Conservation (phyloP, 441 rosid genomes). For the Arabidopsis hybrid region DNA sequence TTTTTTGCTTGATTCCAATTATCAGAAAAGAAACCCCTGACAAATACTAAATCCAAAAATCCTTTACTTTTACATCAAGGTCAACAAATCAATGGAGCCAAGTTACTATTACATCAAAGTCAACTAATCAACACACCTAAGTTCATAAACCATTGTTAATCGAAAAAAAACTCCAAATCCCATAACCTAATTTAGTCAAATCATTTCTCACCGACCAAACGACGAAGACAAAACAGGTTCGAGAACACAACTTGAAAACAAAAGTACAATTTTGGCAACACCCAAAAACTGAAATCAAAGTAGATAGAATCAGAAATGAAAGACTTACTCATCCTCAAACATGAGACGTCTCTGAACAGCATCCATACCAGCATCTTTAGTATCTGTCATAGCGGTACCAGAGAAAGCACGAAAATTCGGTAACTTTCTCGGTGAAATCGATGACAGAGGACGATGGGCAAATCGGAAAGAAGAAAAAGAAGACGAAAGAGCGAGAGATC, state of each 20-base stretch:
- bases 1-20: constrained; percentile 6
- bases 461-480: constrained; percentile 14
- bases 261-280: constrained; percentile 13
- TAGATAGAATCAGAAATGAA: background rate
- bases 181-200: constrained; percentile 8
- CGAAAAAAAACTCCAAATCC: background rate
- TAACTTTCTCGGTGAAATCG: constrained; percentile 40
- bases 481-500: constrained; percentile 36
- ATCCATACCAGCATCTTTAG: constrained; percentile 81
- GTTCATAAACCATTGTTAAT: constrained; percentile 8
- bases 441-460: constrained; percentile 19
- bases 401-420: constrained; percentile 45
- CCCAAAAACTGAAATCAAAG: constrained; percentile 1
- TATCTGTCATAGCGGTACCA: constrained; percentile 51
- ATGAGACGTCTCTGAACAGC: constrained; percentile 98
- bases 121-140: constrained; percentile 18
- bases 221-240: background rate
- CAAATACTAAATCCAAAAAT: constrained; percentile 8
- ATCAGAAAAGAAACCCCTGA: background rate
- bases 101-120: background rate
- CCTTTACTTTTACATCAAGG: background rate
- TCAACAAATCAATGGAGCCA: too few species aligned
- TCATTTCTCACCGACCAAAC: constrained; percentile 1
- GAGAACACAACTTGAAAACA: background rate
- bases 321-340: constrained; percentile 92